These are phyloP conservation scores for Dipteronia sinensis DNA, from an alignment of 345 rosid species.

Conservation along the genomic window DNA sequence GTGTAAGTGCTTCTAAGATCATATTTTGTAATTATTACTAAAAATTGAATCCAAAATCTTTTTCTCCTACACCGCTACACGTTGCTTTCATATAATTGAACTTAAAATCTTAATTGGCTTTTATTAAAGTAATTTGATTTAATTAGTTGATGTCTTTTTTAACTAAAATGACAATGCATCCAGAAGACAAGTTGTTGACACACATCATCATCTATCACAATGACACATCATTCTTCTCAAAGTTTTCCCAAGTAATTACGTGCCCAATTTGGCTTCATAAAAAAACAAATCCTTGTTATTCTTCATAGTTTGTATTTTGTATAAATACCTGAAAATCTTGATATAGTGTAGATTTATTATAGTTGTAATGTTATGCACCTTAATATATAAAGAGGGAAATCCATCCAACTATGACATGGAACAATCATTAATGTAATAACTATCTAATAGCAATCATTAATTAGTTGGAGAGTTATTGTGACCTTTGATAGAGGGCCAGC, in stretches of 20 bases:
- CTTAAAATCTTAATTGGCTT: neutral
- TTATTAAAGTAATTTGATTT: neutral
- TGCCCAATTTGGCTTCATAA: neutral
- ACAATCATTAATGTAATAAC: neutral
- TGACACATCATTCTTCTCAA: neutral
- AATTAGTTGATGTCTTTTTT: neutral
- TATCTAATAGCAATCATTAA: neutral
- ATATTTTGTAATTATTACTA: neutral
- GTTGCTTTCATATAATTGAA: neutral
- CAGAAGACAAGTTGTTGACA: slow-evolving; percentile 9
- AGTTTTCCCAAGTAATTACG: neutral
- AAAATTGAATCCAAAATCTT: neutral
- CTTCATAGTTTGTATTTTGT: slow-evolving; percentile 1
- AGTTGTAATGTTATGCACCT: neutral
- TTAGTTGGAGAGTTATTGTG: neutral
- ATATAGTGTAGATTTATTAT: neutral
- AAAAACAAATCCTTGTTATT: neutral
- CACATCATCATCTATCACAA: neutral
- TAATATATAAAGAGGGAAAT: neutral
- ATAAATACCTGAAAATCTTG: neutral
- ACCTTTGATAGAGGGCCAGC: neutral
- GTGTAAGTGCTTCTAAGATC: neutral
- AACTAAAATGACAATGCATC: neutral
- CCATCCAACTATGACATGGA: neutral
- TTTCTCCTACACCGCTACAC: neutral